Base-by-base conservation (phyloP, 2,329 filamentous ascomycete species). In the Bipolaris sorokiniana region DNA sequence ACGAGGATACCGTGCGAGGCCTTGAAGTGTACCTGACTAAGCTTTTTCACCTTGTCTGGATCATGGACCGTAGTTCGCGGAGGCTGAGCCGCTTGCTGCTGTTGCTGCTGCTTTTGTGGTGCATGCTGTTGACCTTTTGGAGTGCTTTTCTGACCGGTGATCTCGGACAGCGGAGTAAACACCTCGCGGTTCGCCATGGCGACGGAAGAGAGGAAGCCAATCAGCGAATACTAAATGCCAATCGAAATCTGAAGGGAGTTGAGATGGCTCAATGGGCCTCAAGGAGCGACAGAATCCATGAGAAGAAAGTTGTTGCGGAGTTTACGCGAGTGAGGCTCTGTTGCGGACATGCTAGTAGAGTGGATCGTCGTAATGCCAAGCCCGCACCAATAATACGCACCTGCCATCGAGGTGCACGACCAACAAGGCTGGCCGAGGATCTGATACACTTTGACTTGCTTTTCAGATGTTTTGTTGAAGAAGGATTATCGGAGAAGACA, bases 1-100 rank as follows among this genome's bases (percentile, higher is more conserved):
- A 88, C 79, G 11, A 84, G 66, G 40, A 84, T 75, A 26, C 78
- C 78, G 73, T 84, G 82, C 22, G 79, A 76, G 44, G 81, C 80
- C 63, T 83, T 84, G 78, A 84, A 85, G 53, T 79, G 77, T 18
- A 82, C 72, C 54, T 81, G 77, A 38, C 77, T 76, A 56, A 74
- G 71, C 65, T 79, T 80, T 55, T 78, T 76, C 37, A 68, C 71
- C 36, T 66, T 66, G 51, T 66, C 61, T 13, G 71, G 56, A 18
- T 62, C 59, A 18, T 50, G 45, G 5, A 54, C 57, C 7, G 22
- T 53, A 3, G 54, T 56, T 5, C 56, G 59, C 13, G 38, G 53
- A 18, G 16, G 16, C 40, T 49, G 60, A n/a, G 42, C 36, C n/a
- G 48, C 22, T 68, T 41, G 26, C 9, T 28, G 71, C 64, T 50